Base-by-base conservation (phyloP, 495 filamentous ascomycete species). In the Baudoinia panamericana region DNA sequence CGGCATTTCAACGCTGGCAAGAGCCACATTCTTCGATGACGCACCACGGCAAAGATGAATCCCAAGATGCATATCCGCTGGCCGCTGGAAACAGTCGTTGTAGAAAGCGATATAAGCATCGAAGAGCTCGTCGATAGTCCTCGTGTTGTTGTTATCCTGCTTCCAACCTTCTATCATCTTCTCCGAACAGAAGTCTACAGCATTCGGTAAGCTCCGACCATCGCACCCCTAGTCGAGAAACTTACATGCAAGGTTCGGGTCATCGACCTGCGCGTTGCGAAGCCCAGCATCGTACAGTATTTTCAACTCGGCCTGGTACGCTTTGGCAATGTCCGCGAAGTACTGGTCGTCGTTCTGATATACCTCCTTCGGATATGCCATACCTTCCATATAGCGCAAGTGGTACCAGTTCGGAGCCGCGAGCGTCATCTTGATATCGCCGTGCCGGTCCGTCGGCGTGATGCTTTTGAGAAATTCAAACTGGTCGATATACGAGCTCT, bases 371-470 rank as follows among this genome's bases (percentile, higher is more conserved):
- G 64, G 58, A 65, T 77, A 65, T 49, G 64, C 67, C 46, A 59
- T 67, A 18, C 76, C 73, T 37, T 75, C 64, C 30, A 64, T 69
- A 47, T 75, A 75, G 30, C 75, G 66, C 62, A 80, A 69, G 56
- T 80, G 74, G 46, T 76, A 72, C 75, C 75, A 78, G n/a, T 70
- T 70, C 11, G 75, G 75, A 27, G 67, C 70, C 39, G 72, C 72
- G 46, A 80, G 69, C 52, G 75, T 77, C 51, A 78, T 59, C 53
- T 80, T 80, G 49, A 74, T 70, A 18, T 72, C 70, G 33, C 57
- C 61, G 56, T 64, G 65, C 37, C 56, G 52, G 28, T 62, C 62
- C 48, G 63, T 56, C 1, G 70, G 65, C 30, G 68, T 56, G 16
- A 66, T 56, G 6, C 53, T 52, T 57, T 76, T 67, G 28, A 79